Evolutionary conservation across 495 filamentous ascomycete genomes (phyloP), one percentile per base, ranked within the genome.

Genomic region (Pyrenula aspistea): DNA sequence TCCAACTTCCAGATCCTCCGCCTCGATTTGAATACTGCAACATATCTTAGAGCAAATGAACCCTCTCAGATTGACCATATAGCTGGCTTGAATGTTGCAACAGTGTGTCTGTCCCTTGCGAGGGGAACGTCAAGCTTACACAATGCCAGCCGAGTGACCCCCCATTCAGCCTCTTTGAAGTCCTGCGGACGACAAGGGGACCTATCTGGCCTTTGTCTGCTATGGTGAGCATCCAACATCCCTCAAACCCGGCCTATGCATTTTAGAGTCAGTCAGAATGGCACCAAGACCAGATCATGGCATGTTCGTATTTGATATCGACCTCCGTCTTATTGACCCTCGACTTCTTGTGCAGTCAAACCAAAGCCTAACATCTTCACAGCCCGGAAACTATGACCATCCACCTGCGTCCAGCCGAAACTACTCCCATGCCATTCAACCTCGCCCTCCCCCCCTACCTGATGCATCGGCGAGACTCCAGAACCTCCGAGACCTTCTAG

Each of bases 321-420:
- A 54, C 62, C 60, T 25, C 60, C 60, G 47, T 62, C 62, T 10
- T 53, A 49, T 55, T 56, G 57, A 22, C 47, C 31, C 42, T 55
- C n/a, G 42, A 21, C 56, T 64, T 64, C 50, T 52, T 52, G 50
- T 19, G 21, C 62, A 86, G 83, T 85, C 31, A 42, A 42, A 4
- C 31, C 15, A 4, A 15, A 42, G 15, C 31, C 31, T 42, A 42
- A 42, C 31, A 15, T 42, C 31, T 42, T 4, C 31, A 42, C 31
- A 42, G 31, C 31, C 82, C 65, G 77, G 76, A 57, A 81, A 82
- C 67, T 76, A 76, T 64, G 76, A 81, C 65, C 74, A 77, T 60
- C 79, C 74, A 55, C 71, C 77, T 49, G 72, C 78, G 53, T 76
- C 75, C 55, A 75, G 71, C 54, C 72, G 70, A 42, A 4, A 4